Evolutionary conservation across 306 rosid species (phyloP), one percentile per base, ranked within the genome.

Genomic region (Aeschynomene evenia): DNA sequence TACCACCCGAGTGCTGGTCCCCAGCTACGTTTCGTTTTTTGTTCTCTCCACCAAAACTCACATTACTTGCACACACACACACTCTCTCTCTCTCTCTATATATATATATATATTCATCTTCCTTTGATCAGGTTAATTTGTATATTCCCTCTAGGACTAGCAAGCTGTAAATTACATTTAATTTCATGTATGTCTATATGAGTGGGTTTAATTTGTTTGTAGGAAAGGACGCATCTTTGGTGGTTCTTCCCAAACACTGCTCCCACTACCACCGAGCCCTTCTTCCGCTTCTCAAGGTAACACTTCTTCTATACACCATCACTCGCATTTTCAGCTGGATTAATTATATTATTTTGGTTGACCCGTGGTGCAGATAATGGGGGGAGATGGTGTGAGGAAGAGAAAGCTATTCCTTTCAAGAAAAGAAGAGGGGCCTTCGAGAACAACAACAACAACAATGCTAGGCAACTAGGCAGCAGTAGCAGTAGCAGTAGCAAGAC

Each of bases 331-430:
- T n/a, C n/a, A n/a, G n/a, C n/a, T n/a, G n/a, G n/a, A n/a, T n/a
- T n/a, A n/a, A n/a, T n/a, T n/a, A n/a, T n/a, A n/a, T n/a, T n/a
- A n/a, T n/a, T n/a, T n/a, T n/a, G n/a, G n/a, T n/a, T n/a, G n/a
- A n/a, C n/a, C n/a, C 11, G 24, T 3, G 18, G 4, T 18, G 57
- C 5, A 60, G 67, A 75, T 66, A n/a, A n/a, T n/a, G n/a, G n/a
- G n/a, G 87, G 81, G 45, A 70, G 79, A 78, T 88, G 96, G 93
- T 72, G 70, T 4, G 91, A 85, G 3, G 90, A 86, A 77, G 97
- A 91, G 86, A 83, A 77, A 74, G 83, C 77, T 18, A 77, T 92
- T 60, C 98, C 96, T 1, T 68, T 81, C 1, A 92, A 92, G 91
- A 92, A 92, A 78, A 63, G 96, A 18, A 82, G 88, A 73, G 89